Conservation (phyloP, 352 stramenopile genomes). For the Globisporangium solare region DNA sequence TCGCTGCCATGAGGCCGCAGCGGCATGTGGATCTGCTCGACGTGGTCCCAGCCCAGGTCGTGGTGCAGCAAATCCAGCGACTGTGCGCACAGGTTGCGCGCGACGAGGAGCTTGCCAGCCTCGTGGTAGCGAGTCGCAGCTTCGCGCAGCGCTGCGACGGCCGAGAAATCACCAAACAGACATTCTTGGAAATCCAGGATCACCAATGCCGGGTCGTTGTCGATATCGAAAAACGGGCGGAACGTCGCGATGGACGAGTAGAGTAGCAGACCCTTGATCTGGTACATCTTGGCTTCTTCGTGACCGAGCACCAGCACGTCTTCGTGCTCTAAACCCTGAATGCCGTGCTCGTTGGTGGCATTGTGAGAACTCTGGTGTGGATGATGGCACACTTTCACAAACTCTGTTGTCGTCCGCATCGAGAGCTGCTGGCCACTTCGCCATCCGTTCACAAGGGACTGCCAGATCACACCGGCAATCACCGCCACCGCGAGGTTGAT, state of each 20-base stretch:
- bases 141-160: conserved; percentile 74
- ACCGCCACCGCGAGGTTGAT: conserved; percentile 87
- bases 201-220: conserved; percentile 55
- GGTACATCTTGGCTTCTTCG: conserved; percentile 63
- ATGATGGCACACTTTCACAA: conserved; percentile 27
- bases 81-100: conserved; percentile 54
- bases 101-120: conserved; percentile 65
- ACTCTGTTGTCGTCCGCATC: conserved; percentile 27
- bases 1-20: not conserved
- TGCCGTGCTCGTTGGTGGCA: conserved; percentile 27
- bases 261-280: conserved; percentile 65
- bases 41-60: conserved; percentile 47
- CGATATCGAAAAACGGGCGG: conserved; percentile 70
- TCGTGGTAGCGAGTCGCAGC: conserved; percentile 64
- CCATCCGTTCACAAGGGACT: conserved; percentile 81
- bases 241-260: conserved; percentile 80
- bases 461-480: conserved; percentile 79
- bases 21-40: conserved; percentile 30
- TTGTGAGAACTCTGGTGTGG: not conserved
- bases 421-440: conserved; percentile 51
- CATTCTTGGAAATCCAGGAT: conserved; percentile 75
- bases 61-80: conserved; percentile 51
- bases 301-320: conserved; percentile 5
- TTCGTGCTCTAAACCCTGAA: conserved; percentile 21
- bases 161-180: conserved; percentile 82